A percentile compares a stretch with the other conserved stretches of the same genome.
Evolutionary conservation across 768 basidiomycete genomes (phyloP).

Genomic region (Kwoniella sp.): DNA sequence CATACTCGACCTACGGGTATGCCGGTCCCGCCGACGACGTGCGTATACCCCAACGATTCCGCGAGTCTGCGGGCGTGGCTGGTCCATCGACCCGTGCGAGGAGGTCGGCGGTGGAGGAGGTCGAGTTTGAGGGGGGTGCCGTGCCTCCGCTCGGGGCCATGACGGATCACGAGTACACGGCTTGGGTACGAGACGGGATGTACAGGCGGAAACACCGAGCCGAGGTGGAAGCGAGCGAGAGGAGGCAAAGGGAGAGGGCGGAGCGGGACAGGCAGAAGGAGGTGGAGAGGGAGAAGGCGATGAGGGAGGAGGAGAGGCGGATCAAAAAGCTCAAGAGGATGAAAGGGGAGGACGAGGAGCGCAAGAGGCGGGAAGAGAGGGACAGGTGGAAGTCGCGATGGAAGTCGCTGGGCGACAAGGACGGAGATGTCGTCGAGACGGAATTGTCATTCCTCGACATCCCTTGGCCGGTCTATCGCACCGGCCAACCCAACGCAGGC

Average conservation of each 20-base stretch:
- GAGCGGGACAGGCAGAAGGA: slow-evolving; percentile 51
- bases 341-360: slow-evolving; percentile 20
- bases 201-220: slow-evolving; percentile 56
- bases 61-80: not conserved
- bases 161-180: slow-evolving; percentile 83
- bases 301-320: slow-evolving; percentile 27
- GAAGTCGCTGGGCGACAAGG: slow-evolving; percentile 18
- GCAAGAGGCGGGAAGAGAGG: slow-evolving; percentile 21
- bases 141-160: slow-evolving; percentile 55
- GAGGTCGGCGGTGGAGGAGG: slow-evolving; percentile 49
- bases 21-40: not conserved
- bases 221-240: slow-evolving; percentile 36
- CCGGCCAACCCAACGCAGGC: not conserved
- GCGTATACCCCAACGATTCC: too few species aligned
- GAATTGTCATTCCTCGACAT: slow-evolving; percentile 36
- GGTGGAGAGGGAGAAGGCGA: slow-evolving; percentile 27
- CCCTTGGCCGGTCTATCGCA: slow-evolving; percentile 47
- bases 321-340: slow-evolving; percentile 22
- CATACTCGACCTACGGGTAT: too few species aligned
- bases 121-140: slow-evolving; percentile 50
- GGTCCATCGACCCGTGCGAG: not conserved
- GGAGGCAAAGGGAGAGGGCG: slow-evolving; percentile 52
- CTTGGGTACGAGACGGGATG: slow-evolving; percentile 82
- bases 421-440: slow-evolving; percentile 15
- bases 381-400: slow-evolving; percentile 31